A percentile compares a stretch with the other conserved stretches of the same genome.
These are phyloP conservation scores for Fagopyrum esculentum DNA, from an alignment of 148 eudicot species.

Conservation along the genomic window DNA sequence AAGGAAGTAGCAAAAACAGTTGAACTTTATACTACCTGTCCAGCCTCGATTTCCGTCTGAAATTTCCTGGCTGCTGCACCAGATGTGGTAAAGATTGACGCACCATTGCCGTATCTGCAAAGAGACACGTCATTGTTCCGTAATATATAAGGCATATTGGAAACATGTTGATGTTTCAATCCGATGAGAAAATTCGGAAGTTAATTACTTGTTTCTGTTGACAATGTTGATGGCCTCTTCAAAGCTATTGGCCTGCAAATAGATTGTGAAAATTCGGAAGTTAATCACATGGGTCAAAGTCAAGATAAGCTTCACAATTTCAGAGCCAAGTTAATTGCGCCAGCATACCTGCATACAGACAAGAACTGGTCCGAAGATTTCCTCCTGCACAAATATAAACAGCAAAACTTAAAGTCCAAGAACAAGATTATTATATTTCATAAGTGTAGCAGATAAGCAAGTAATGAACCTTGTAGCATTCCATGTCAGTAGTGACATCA, in stretches of 20 bases:
- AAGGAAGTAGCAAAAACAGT: neutral
- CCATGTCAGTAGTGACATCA: slow-evolving; percentile 85
- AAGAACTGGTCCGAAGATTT: slow-evolving; percentile 96
- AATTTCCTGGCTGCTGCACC: slow-evolving; percentile 96
- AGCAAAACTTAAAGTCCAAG: neutral
- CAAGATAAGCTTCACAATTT: neutral
- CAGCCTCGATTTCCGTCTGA: slow-evolving; percentile 92
- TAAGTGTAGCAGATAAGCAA: neutral
- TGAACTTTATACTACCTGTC: slow-evolving; percentile 53
- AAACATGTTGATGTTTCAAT: neutral
- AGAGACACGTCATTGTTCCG: neutral
- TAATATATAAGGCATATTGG: neutral
- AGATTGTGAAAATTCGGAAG: slow-evolving; percentile 1
- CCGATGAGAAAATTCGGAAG: neutral
- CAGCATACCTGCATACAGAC: slow-evolving; percentile 81
- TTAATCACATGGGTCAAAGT: neutral
- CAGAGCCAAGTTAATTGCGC: neutral
- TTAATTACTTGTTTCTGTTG: slow-evolving; percentile 68
- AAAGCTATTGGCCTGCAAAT: slow-evolving; percentile 75
- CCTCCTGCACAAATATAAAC: slow-evolving; percentile 51
- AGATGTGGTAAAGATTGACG: slow-evolving; percentile 85
- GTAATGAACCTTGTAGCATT: slow-evolving; percentile 75
- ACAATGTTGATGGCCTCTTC: slow-evolving; percentile 85
- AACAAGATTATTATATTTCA: neutral
- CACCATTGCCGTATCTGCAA: slow-evolving; percentile 89